phyloP scores from a whole-genome alignment of 176 grass and related monocot species.

The Cocos nucifera region DNA sequence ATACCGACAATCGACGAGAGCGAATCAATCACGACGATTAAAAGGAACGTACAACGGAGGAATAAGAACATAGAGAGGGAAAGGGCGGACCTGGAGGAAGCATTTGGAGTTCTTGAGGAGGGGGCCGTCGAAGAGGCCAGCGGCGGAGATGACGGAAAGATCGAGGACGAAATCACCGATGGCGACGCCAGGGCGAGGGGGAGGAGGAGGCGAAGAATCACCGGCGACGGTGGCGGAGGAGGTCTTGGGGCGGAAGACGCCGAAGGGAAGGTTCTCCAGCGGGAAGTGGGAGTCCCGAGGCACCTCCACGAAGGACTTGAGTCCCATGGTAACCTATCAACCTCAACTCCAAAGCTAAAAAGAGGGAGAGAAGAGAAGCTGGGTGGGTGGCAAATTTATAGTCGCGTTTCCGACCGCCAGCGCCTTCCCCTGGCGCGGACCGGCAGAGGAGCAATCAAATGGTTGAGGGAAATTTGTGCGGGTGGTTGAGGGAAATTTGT shows the following conservation, averaged over 20 bases:
- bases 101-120: constrained; percentile 50
- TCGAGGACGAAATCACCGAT: constrained; percentile 82
- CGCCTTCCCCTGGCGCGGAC: too few species aligned
- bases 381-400: too few species aligned
- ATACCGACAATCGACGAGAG: too few species aligned
- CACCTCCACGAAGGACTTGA: constrained; percentile 86
- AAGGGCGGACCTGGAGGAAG: constrained; percentile 51
- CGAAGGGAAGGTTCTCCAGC: constrained; percentile 90
- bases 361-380: not conserved
- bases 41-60: too few species aligned
- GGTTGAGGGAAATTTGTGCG: too few species aligned
- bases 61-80: too few species aligned
- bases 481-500: too few species aligned
- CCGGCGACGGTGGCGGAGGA: not conserved
- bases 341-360: constrained; percentile 18
- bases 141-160: constrained; percentile 63
- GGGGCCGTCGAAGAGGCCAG: constrained; percentile 78
- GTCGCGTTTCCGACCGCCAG: too few species aligned
- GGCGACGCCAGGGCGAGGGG: constrained; percentile 68
- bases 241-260: constrained; percentile 47
- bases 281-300: constrained; percentile 71
- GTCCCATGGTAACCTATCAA: constrained; percentile 23
- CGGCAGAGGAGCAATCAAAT: too few species aligned
- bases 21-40: too few species aligned
- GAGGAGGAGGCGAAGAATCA: not conserved